phyloP scores from a whole-genome alignment of 2,329 filamentous ascomycete species.

The Trichoderma brevicompactum region DNA sequence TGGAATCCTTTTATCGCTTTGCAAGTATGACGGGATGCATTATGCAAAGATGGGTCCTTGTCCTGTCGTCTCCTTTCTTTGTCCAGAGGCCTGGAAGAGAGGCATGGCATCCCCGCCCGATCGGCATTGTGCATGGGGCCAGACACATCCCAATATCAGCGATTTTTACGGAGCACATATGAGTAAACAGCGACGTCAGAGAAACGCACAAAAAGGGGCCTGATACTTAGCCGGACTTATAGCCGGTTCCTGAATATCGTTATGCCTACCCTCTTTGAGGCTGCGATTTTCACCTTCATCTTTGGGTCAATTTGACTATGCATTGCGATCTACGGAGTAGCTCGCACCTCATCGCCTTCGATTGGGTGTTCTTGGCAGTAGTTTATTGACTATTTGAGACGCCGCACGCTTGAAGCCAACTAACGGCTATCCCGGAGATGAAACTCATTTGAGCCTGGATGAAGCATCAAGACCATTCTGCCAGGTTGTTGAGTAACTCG shows the following conservation, averaged over 20 bases:
- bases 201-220: constrained; percentile 6
- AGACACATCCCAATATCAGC: constrained; percentile 7
- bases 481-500: background rate
- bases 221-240: constrained; percentile 5
- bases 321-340: constrained; percentile 12
- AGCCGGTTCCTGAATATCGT: constrained; percentile 25
- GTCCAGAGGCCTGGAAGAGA: background rate
- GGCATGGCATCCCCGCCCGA: background rate
- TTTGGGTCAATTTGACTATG: background rate
- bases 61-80: background rate
- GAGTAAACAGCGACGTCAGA: background rate
- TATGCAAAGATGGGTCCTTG: background rate
- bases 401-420: background rate
- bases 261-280: background rate
- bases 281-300: background rate
- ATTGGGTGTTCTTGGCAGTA: background rate
- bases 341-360: background rate
- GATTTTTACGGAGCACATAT: too few relatives aligned
- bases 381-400: background rate
- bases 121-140: constrained; percentile 14
- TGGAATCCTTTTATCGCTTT: too few relatives aligned
- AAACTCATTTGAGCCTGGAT: background rate
- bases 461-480: too few relatives aligned
- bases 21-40: background rate
- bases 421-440: background rate